Evolutionary conservation across 2,329 filamentous ascomycete species (phyloP), one percentile per base, ranked within the genome.

Genomic region (Exophiala aquamarina): DNA sequence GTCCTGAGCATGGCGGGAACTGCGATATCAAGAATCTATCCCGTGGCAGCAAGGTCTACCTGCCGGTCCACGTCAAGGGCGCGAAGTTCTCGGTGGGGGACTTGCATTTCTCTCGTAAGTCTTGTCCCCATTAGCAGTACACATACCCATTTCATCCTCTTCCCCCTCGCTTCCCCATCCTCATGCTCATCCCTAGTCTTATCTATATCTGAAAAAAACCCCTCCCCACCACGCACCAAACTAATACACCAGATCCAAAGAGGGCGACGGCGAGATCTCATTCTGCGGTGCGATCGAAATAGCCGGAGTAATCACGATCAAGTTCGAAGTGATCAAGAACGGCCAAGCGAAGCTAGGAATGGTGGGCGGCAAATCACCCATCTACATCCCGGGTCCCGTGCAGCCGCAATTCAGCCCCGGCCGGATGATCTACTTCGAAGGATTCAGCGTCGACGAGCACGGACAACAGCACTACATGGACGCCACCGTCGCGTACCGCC

Each of bases 281-380:
- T 96, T 90, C 63, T 90, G 86, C 55, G 86, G 86, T 15, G 91
- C 90, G 4, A 96, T 95, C 60, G 91, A 96, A 67, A 96, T 96
- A 87, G 89, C 90, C 0, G 90, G 90, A 3, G 74, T 89, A 34
- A 95, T 95, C 59, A 95, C 90, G 2, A 80, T 95, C 67, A 95
- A 93, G 61, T 91, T 95, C 73, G 83, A 81, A 40, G 86, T 95
- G 13, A 83, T 95, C 74, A 94, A 93, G 66, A 78, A 82, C 55
- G 91, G 90, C 15, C 78, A 94, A 62, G 75, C 75, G 35, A 78
- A 89, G 26, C 70, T 95, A 42, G 84, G 77, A 1, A 83, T 94
- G 70, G 52, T 55, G 18, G 52, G 52, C 36, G 57, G 57, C 14
- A 91, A 89, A 66, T 86, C 81, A 5, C 90, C 90, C 1, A 87